These are phyloP conservation scores for Barnettozyma siamensis DNA, from an alignment of 805 yeast species.

Conservation along the genomic window DNA sequence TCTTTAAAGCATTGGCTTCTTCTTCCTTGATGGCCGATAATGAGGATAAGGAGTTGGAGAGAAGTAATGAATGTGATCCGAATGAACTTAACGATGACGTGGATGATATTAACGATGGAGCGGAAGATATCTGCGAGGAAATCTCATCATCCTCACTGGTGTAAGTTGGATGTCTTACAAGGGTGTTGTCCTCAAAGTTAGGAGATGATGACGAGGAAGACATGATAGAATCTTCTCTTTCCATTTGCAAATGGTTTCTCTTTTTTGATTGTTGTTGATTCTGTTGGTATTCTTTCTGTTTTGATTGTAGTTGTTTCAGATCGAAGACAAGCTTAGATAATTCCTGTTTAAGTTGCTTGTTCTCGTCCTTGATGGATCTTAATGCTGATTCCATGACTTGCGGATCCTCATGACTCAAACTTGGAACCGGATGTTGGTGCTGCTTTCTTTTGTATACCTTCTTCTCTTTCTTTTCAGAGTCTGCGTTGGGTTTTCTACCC, in stretches of 20 bases:
- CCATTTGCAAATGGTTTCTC: conserved; percentile 17
- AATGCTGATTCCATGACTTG: conserved; percentile 35
- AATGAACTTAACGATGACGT: conserved; percentile 14
- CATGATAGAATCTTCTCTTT: conserved; percentile 12
- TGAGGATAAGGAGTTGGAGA: conserved; percentile 11
- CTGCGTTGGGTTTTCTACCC: conserved; percentile 1
- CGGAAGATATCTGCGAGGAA: conserved; percentile 19
- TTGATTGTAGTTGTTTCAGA: conserved; percentile 30
- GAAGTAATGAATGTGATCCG: conserved; percentile 4
- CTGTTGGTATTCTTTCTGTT: conserved; percentile 4
- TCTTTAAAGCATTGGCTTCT: conserved; percentile 13
- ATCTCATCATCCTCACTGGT: conserved; percentile 21
- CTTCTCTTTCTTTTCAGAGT: conserved; percentile 6
- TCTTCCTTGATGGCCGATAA: conserved; percentile 22
- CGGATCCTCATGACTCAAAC: background rate
- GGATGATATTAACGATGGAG: conserved; percentile 21
- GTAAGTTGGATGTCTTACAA: background rate
- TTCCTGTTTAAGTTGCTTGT: conserved; percentile 37
- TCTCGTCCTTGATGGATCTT: conserved; percentile 39
- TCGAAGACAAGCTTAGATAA: conserved; percentile 40
- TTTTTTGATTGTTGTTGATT: conserved; percentile 15
- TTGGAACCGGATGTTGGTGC: conserved; percentile 6
- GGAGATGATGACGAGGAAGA: conserved; percentile 3
- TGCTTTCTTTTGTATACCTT: conserved; percentile 3
- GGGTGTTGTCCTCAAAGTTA: conserved; percentile 9